Evolutionary conservation across 371 early-diverging fungal species (phyloP), one percentile per base, ranked within the genome.

Genomic region (Syncephalis plumigaleata): DNA sequence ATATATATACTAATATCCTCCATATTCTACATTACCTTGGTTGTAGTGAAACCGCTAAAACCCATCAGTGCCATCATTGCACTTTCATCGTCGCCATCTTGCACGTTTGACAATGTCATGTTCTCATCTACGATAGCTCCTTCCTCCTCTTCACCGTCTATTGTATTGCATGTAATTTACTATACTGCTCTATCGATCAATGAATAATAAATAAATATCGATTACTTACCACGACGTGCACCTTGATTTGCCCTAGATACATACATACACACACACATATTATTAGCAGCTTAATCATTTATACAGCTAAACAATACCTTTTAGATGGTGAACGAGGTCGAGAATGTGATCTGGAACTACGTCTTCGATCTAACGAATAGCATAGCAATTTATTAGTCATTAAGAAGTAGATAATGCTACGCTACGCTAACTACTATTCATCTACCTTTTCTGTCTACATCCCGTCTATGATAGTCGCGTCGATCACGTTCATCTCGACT

Each of bases 41-140:
- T 94, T 0, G 85, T 75, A 22, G 82, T 79, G 52, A 94, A 94
- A 1, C 83, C 81, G 5, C 77, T 75, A 62, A 93, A 87, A 1
- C 94, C 94, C 84, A 93, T 79, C 48, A 81, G 27, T 1, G 65
- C 63, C 64, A 58, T 70, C 80, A 86, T 77, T 46, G 63, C 59
- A 9, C 65, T 66, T 51, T 84, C 82, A 47, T 73, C 74, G 48
- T 73, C 60, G 49, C 59, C 60, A 26, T 63, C 70, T 31, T 4
- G 31, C 4, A 7, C 31, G 11, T 1, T 61, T 66, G 21, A 51
- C 52, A 46, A 44, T 44, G 40, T 39, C 45, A 11, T 11, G 15
- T 45, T 49, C 31, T 49, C 52, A 7, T 43, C 45, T 2, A 9
- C 55, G 1, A 50, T 48, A 46, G 50, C 44, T 50, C 50, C 49